Percentiles rank a stretch among this genome's conserved stretches.
These are phyloP conservation scores for Megacollybia marginata DNA, from an alignment of 768 basidiomycete species.

Conservation along the genomic window DNA sequence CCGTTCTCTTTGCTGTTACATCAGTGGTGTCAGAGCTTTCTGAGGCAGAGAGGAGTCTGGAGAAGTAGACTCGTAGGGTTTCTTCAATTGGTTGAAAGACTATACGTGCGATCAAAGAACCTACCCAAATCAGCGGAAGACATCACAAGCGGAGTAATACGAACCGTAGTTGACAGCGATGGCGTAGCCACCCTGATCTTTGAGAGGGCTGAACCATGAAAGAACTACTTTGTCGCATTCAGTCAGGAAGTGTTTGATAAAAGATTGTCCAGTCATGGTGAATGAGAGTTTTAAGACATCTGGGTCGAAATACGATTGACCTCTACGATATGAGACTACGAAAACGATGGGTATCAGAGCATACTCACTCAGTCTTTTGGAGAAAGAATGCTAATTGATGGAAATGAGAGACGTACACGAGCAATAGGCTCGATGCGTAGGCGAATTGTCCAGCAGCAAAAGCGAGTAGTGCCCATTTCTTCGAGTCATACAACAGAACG, in stretches of 20 bases:
- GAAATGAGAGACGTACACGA: constrained; percentile 44
- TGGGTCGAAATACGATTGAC: constrained; percentile 23
- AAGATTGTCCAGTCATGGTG: constrained; percentile 82
- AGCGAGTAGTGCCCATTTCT: constrained; percentile 57
- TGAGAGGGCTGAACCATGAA: constrained; percentile 73
- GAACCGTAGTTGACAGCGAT: constrained; percentile 92
- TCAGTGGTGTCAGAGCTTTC: not conserved
- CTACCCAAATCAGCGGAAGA: constrained; percentile 30
- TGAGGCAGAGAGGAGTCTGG: constrained; percentile 38
- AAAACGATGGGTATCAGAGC: not conserved
- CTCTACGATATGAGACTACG: not conserved
- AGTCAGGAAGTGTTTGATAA: constrained; percentile 92
- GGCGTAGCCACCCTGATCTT: constrained; percentile 92
- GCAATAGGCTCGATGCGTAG: constrained; percentile 56
- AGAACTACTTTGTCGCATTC: constrained; percentile 93
- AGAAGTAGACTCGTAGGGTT: constrained; percentile 83
- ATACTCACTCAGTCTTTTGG: constrained; percentile 14
- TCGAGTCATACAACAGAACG: constrained; percentile 46
- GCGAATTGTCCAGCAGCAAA: constrained; percentile 82
- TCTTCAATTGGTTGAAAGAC: constrained; percentile 96
- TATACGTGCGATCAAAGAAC: constrained; percentile 87
- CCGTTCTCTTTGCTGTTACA: not conserved
- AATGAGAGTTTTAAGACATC: constrained; percentile 54
- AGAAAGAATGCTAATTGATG: constrained; percentile 27
- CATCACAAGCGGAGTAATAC: constrained; percentile 11